Base-by-base conservation (phyloP, 805 yeast genomes). In the Lachancea fermentati region DNA sequence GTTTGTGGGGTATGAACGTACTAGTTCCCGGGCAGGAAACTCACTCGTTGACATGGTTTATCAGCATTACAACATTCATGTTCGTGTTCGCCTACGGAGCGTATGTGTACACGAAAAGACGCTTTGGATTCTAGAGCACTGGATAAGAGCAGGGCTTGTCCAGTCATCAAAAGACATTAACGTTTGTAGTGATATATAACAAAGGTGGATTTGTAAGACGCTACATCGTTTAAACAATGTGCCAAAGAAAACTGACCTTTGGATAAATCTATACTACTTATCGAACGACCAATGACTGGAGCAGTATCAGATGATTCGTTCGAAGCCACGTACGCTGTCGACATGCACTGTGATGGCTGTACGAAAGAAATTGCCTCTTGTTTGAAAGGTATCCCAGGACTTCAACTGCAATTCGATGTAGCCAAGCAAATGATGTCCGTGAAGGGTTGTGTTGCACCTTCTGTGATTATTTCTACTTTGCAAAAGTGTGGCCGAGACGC, bases 1-100 rank as follows among this genome's bases (percentile, higher is more conserved):
- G 98, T 15, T 66, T 93, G 34, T 93, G 97, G 97, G 98, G 98
- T 42, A 93, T 93, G 98, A 93, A 93, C 66, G 95, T 93, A 49
- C 54, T 86, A 8, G 98, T 93, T 26, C 98, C 98, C 0, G 98
- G 98, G 0, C 97, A 91, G 59, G 75, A 71, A 19, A 63, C 65
- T 5, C 75, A 72, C n/a, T 72, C 78, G 5, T 60, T 84, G 46
- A 51, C 59, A 2, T 84, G 93, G 93, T 84, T 85, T 57, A 76
- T 73, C 55, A 60, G 72, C 17, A 76, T 77, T 19, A 54, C 70
- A 5, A 43, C 55, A 0, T 64, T 70, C 13, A 74, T 77, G 81
- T 42, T 68, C 9, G 16, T 65, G 1, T 65, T 76, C 49, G 77
- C 80, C 1, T 55, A 67, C 24, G 54, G 63, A 19, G 71, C 74